A percentile compares a stretch with the other conserved stretches of the same genome.
These are phyloP conservation scores for Rhodotorula kratochvilovae DNA, from an alignment of 768 basidiomycete genomes.

Conservation along the genomic window DNA sequence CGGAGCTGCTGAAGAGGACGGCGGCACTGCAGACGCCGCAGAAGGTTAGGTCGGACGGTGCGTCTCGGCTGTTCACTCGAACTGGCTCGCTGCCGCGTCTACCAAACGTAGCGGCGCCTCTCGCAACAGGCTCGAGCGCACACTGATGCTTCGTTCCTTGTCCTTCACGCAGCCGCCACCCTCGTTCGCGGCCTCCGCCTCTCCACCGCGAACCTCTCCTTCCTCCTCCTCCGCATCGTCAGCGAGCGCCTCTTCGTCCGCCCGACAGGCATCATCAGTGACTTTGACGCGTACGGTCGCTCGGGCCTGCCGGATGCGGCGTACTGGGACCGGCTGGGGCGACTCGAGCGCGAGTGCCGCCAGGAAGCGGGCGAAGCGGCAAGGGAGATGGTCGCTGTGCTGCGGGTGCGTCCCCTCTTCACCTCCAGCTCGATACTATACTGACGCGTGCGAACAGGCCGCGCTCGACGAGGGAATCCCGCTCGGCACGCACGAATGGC, in stretches of 20 bases:
- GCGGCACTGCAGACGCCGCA: background rate
- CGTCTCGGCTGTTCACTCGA: background rate
- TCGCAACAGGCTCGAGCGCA: too few relatives aligned
- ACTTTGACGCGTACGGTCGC: background rate
- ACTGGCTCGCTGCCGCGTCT: too few relatives aligned
- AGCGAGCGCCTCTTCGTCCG: background rate
- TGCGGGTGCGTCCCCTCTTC: background rate
- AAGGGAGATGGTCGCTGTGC: background rate
- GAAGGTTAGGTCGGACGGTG: background rate
- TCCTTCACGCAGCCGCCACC: background rate
- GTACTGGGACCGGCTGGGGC: background rate
- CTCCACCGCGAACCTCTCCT: background rate
- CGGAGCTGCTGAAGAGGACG: background rate
- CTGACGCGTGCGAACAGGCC: constrained; percentile 2
- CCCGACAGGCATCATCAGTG: background rate
- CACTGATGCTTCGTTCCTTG: background rate
- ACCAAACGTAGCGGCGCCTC: too few relatives aligned
- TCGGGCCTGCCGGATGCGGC: background rate
- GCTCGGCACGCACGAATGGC: constrained; percentile 13
- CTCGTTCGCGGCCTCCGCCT: constrained; percentile 5
- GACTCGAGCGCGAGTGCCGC: background rate
- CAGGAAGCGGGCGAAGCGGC: background rate
- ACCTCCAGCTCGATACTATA: background rate
- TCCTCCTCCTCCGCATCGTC: background rate
- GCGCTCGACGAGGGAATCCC: background rate